Base-by-base conservation (phyloP, 768 basidiomycete genomes). In the Tylopilus sp. region DNA sequence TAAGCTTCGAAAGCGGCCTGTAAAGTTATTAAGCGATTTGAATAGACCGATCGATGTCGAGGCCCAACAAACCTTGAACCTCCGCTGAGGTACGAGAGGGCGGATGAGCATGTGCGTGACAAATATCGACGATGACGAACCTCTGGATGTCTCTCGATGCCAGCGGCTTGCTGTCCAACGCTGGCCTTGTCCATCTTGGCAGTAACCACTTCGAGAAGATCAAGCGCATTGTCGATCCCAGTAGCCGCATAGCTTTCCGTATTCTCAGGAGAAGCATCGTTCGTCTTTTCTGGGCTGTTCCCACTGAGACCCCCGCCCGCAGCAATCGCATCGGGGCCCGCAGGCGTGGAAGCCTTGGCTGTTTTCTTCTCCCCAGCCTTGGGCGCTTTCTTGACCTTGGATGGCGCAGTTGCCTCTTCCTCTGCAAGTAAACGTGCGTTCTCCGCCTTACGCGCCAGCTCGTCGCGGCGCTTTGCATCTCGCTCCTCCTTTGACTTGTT, bases 121-220 rank as follows among this genome's bases (percentile, higher is more conserved):
- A n/a, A 44, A 42, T 30, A 13, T 26, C 25, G 10, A 24, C n/a
- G 41, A 53, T 6, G 19, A 71, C 80, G 44, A 63, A 92, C 92
- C 84, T 97, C 94, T 47, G 94, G 94, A 78, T 97, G 94, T 50
- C 79, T 80, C 74, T 97, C 93, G 31, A 97, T 80, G 34, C 81
- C 79, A 47, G 91, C 91, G 14, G 94, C 93, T 69, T 89, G 87
- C 53, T 85, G 82, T 0, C 94, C 93, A 30, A 95, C 76, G 60
- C 89, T 91, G 2, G 91, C 90, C 73, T 96, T 96, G 70, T 96
- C 94, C 81, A 83, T 86, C 78, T 92, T 94, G 4, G 90, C 89
- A 43, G 84, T 95, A 25, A 96, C 92, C 5, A 93, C 80, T 53
- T 92, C 89, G 56, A 97, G 69, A 50, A 96, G 77, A 71, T 98